Evolutionary conservation across 2,329 filamentous ascomycete genomes (phyloP), one percentile per base, ranked within the genome.

Genomic region (Pseudodiploospora longispora): DNA sequence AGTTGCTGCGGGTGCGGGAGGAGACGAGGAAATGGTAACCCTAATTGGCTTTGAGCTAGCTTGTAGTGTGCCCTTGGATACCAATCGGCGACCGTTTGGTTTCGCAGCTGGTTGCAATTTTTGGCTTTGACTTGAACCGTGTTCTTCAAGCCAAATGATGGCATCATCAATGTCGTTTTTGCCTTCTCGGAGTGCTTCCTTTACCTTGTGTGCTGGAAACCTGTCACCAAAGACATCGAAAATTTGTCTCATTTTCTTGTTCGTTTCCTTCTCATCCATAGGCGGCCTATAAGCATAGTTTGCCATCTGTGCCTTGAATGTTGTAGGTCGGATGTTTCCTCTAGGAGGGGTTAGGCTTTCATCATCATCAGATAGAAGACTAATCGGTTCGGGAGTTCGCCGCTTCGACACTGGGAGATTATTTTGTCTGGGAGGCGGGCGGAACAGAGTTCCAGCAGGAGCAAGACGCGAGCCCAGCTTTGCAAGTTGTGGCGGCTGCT

Each of bases 401-500:
- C 62, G 57, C 49, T 68, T 70, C 42, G 61, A 52, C 19, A 51
- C 50, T 27, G 53, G 45, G 40, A 51, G 48, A 19, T 56, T 42
- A 52, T 50, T 50, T 5, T 44, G 48, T 43, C 55, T 54, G 29
- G 62, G 58, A 4, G 69, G 73, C 34, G 77, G 70, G 50, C 78
- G 75, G 56, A 85, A 91, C 7, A 73, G 63, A 0, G 88, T 94
- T 6, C 88, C 85, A 38, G 81, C 76, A 29, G 88, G 86, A 32
- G 87, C 85, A 70, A 94, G 84, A 37, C 78, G 66, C 49, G 71
- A 80, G 27, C 75, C 77, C 28, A 69, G 47, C 40, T 52, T 52
- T 28, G 57, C 44, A 29, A 54, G 46, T 41, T 56, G 54, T 43
- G 55, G 60, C 59, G 53, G 58, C 55, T 54, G 57, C 47, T 76